Evolutionary conservation across 352 stramenopile species (phyloP).

Genomic region (Globisporangium radiosum): DNA sequence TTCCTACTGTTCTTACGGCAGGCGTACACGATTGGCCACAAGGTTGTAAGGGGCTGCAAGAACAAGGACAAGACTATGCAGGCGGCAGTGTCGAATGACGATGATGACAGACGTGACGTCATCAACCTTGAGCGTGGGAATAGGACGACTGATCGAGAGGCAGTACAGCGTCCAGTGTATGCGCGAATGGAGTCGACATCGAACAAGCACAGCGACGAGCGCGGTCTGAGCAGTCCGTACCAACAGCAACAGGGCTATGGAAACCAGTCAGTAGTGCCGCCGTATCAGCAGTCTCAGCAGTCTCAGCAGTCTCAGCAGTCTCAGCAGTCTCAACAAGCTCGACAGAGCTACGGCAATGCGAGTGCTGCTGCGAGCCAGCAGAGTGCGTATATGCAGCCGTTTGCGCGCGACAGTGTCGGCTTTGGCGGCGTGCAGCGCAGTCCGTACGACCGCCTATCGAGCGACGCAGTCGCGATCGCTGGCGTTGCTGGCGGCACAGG

Average conservation of each 20-base stretch:
- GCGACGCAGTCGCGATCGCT: neutral
- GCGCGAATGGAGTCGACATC: slow-evolving; percentile 16
- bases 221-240: neutral
- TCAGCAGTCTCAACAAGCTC: neutral
- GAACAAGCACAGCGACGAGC: slow-evolving; percentile 9
- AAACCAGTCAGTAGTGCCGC: neutral
- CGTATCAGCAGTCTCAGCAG: neutral
- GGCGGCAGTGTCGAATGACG: slow-evolving; percentile 17
- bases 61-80: slow-evolving; percentile 21
- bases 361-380: slow-evolving; percentile 1
- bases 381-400: slow-evolving; percentile 4
- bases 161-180: slow-evolving; percentile 9
- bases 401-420: slow-evolving; percentile 3
- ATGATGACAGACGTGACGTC: slow-evolving; percentile 1
- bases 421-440: slow-evolving; percentile 3
- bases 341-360: neutral
- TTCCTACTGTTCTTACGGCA: slow-evolving; percentile 74
- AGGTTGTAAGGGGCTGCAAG: slow-evolving; percentile 45
- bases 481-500: neutral
- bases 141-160: slow-evolving; percentile 4
- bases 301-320: neutral
- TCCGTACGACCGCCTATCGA: neutral
- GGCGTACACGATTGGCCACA: slow-evolving; percentile 71
- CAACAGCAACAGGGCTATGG: neutral
- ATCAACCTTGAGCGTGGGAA: slow-evolving; percentile 55